These are phyloP conservation scores for Septoria linicola DNA, from an alignment of 2,329 filamentous ascomycete genomes.

Conservation along the genomic window DNA sequence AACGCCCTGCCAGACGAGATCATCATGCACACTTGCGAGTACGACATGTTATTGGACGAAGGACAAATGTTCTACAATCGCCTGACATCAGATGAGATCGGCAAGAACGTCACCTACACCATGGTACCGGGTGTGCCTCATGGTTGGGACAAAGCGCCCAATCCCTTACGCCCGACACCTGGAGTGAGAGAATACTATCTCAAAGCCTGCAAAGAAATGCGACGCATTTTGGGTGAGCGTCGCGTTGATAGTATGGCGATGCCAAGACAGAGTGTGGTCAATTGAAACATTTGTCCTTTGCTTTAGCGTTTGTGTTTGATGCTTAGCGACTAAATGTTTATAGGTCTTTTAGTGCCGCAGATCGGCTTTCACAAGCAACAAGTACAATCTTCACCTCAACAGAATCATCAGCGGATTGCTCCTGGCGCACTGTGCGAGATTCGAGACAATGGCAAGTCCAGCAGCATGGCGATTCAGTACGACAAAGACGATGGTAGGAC, in stretches of 20 bases:
- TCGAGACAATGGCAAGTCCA: too few relatives aligned
- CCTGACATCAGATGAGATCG: constrained; percentile 42
- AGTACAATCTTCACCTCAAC: too few relatives aligned
- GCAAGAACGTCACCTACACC: constrained; percentile 59
- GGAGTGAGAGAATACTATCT: constrained; percentile 56
- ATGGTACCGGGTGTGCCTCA: constrained; percentile 61
- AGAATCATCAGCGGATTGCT: too few relatives aligned
- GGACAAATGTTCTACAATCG: constrained; percentile 62
- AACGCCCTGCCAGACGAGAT: constrained; percentile 59
- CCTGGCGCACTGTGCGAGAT: too few relatives aligned
- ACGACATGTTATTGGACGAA: constrained; percentile 66
- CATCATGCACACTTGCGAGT: constrained; percentile 63
- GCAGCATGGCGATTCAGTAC: too few relatives aligned
- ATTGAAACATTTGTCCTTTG: background rate
- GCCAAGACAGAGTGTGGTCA: constrained; percentile 24
- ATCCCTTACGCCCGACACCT: constrained; percentile 54
- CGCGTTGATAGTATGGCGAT: constrained; percentile 5
- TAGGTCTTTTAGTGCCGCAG: constrained; percentile 1
- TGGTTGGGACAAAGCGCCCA: constrained; percentile 67
- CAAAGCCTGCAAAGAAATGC: constrained; percentile 54
- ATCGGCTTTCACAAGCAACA: too few relatives aligned
- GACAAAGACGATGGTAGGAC: too few relatives aligned
- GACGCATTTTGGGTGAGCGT: constrained; percentile 43
- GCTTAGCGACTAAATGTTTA: constrained; percentile 1
- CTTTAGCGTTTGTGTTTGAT: background rate